Percentiles rank a stretch among this genome's conserved stretches.
Evolutionary conservation across 73 alveolate species (phyloP).

Genomic region (Paraurostyla sp.): DNA sequence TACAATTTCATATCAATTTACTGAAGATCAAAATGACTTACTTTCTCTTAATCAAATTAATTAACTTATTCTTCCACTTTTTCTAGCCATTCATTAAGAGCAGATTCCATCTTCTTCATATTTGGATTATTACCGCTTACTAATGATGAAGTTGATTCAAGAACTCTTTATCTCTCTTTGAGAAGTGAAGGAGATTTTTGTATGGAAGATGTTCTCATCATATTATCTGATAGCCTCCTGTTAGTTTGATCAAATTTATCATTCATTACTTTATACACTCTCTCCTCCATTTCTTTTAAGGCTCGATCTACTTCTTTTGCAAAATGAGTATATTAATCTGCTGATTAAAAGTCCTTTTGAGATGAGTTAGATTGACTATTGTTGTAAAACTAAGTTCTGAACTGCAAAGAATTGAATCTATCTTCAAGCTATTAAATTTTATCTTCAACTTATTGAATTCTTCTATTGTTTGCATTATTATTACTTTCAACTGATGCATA

Average conservation of each 20-base stretch:
- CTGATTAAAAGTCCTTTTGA: too few relatives aligned
- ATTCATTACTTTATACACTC: background rate
- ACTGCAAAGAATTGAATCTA: background rate
- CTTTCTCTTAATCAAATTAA: constrained; percentile 10
- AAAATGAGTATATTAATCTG: background rate
- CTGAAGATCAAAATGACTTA: background rate
- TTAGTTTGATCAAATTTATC: background rate
- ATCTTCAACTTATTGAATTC: background rate
- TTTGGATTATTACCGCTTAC: background rate
- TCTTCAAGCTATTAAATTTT: constrained; percentile 23
- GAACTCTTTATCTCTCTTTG: constrained; percentile 32
- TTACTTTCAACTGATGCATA: background rate
- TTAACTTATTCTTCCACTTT: constrained; percentile 61
- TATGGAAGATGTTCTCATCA: too few relatives aligned
- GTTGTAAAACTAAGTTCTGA: constrained; percentile 2
- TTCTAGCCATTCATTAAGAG: constrained; percentile 56
- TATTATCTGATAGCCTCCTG: background rate
- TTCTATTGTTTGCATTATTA: background rate
- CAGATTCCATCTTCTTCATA: constrained; percentile 50
- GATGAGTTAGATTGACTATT: too few relatives aligned
- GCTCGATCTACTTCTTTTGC: constrained; percentile 24
- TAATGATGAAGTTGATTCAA: constrained; percentile 38
- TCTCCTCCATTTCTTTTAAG: constrained; percentile 13
- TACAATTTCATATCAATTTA: background rate
- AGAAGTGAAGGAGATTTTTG: background rate